Conservation (phyloP, 2,329 filamentous ascomycete genomes). For the Arthrinium phaeospermum region DNA sequence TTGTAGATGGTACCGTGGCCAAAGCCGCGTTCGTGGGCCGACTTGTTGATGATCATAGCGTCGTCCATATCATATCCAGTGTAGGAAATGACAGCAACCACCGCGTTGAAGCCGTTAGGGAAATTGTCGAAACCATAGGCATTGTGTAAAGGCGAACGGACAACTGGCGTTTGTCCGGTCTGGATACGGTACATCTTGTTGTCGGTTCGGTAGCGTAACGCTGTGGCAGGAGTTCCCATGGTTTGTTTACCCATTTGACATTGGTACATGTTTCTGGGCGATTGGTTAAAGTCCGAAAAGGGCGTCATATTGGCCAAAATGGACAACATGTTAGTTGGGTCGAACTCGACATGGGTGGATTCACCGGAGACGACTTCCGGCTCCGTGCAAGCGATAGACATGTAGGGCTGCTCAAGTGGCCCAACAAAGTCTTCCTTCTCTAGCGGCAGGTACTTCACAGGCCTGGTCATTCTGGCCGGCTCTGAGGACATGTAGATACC, state of each 20-base stretch:
- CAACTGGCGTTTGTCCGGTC: conserved; percentile 93
- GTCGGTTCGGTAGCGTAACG: conserved; percentile 85
- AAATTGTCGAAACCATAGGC: conserved; percentile 98
- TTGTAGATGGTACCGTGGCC: conserved; percentile 98
- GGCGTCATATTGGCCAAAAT: conserved; percentile 99
- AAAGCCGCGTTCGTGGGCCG: conserved; percentile 92
- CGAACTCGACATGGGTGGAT: conserved; percentile 91
- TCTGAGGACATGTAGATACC: conserved; percentile 93
- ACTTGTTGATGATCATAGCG: conserved; percentile 99
- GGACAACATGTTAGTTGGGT: conserved; percentile 95
- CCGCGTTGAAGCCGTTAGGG: conserved; percentile 92
- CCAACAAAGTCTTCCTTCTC: conserved; percentile 88
- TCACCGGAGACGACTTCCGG: conserved; percentile 86
- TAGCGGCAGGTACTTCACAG: conserved; percentile 89
- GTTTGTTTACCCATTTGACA: conserved; percentile 99
- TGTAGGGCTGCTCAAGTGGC: conserved; percentile 95
- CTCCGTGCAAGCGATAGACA: conserved; percentile 94
- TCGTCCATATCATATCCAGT: conserved; percentile 99
- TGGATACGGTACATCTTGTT: conserved; percentile 97
- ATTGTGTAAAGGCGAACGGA: conserved; percentile 90
- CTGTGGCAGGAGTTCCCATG: conserved; percentile 94
- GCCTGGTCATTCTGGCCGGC: conserved; percentile 84
- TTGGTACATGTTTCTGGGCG: conserved; percentile 98
- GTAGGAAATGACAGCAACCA: conserved; percentile 98
- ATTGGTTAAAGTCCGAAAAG: conserved; percentile 99